These are phyloP conservation scores for Aspergillus sparsus DNA, from an alignment of 495 filamentous ascomycete genomes.

Conservation along the genomic window DNA sequence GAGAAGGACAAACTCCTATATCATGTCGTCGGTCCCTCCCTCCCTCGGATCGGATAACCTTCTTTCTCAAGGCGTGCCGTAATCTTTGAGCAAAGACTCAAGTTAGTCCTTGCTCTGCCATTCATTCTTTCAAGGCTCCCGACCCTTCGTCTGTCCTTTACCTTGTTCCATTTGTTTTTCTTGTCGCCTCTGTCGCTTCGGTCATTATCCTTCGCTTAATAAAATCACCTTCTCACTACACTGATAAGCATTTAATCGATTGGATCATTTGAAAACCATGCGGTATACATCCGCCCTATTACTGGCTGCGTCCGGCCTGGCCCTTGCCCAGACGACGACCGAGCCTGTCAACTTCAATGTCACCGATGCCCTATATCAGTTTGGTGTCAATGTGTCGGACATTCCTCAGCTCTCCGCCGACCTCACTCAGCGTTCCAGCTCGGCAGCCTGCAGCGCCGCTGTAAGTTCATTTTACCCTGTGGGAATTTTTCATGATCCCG, in stretches of 20 bases:
- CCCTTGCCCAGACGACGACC: not conserved
- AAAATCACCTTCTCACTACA: not conserved
- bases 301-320: not conserved
- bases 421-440: constrained; percentile 16
- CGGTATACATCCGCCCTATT: constrained; percentile 1
- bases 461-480: not conserved
- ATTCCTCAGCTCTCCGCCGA: constrained; percentile 21
- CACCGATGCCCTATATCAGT: constrained; percentile 14
- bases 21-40: not conserved
- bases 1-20: not conserved
- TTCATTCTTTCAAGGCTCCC: not conserved
- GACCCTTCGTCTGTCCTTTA: not conserved
- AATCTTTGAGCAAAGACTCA: not conserved
- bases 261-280: not conserved
- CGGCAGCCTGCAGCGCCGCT: not conserved
- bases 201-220: not conserved
- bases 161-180: not conserved
- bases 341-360: constrained; percentile 24
- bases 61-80: not conserved
- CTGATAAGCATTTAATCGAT: not conserved
- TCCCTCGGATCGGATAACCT: not conserved
- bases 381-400: constrained; percentile 20
- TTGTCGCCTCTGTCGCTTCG: too few relatives aligned
- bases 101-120: not conserved
- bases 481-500: not conserved